phyloP scores from a whole-genome alignment of 2,329 filamentous ascomycete genomes.

The Penicillium crustosum region DNA sequence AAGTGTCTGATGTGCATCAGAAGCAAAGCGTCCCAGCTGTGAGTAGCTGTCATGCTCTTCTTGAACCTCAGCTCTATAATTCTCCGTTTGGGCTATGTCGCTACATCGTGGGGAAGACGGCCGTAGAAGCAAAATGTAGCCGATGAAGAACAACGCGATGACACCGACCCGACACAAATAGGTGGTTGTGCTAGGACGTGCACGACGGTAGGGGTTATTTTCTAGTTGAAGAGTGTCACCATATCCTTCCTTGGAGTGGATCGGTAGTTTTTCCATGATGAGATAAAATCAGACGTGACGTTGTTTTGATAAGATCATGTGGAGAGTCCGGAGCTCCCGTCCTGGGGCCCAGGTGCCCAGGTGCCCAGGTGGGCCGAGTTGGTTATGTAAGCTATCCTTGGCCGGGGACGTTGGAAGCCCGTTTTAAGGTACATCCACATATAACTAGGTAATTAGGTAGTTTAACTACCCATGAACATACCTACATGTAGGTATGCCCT shows the following conservation, averaged over 20 bases:
- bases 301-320: constrained; percentile 11
- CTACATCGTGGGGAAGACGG: constrained; percentile 2
- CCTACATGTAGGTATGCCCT: no score
- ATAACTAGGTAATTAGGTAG: no score
- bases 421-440: no score
- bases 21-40: not conserved
- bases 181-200: constrained; percentile 2
- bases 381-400: constrained; percentile 7
- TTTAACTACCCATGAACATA: no score
- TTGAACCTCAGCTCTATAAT: not conserved
- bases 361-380: not conserved
- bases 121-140: constrained; percentile 14
- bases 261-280: constrained; percentile 24
- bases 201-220: not conserved
- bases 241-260: constrained; percentile 15
- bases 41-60: not conserved
- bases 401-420: no score
- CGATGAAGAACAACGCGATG: constrained; percentile 12
- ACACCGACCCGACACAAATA: constrained; percentile 15
- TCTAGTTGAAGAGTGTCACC: not conserved
- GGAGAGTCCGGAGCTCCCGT: not conserved
- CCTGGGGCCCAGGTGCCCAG: no score
- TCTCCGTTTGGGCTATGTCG: not conserved
- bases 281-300: constrained; percentile 1
- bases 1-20: not conserved